These are phyloP conservation scores for Metarhizium album DNA, from an alignment of 2,329 filamentous ascomycete species.

Conservation along the genomic window DNA sequence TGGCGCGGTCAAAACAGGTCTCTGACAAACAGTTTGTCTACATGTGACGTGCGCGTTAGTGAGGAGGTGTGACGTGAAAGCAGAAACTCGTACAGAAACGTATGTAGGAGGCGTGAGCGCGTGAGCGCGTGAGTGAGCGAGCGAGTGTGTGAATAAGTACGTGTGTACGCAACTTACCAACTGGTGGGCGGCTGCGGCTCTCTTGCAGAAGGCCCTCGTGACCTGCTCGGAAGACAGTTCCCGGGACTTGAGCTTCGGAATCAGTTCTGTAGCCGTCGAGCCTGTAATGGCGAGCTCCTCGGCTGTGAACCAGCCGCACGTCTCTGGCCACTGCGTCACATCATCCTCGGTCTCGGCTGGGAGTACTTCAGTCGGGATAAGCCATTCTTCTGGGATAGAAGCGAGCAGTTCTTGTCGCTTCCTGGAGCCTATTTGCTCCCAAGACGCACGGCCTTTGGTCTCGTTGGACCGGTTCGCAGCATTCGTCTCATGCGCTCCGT, in stretches of 20 bases:
- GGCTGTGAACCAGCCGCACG: slow-evolving; percentile 47
- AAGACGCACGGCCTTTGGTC: slow-evolving; percentile 12
- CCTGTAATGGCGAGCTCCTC: slow-evolving; percentile 37
- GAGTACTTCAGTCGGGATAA: slow-evolving; percentile 39
- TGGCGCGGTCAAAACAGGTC: slow-evolving; percentile 42
- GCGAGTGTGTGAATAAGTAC: background rate
- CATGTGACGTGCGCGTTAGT: background rate
- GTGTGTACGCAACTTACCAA: slow-evolving; percentile 24
- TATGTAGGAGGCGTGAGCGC: too few relatives aligned
- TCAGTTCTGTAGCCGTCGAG: slow-evolving; percentile 29
- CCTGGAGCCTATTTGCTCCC: slow-evolving; percentile 31
- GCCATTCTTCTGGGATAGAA: slow-evolving; percentile 48
- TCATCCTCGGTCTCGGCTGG: slow-evolving; percentile 43
- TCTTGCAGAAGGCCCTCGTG: slow-evolving; percentile 41
- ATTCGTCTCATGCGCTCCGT: too few relatives aligned
- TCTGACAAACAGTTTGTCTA: slow-evolving; percentile 41
- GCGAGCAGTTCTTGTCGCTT: slow-evolving; percentile 31
- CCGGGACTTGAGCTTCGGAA: slow-evolving; percentile 24
- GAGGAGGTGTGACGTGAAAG: too few relatives aligned
- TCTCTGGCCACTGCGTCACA: slow-evolving; percentile 43
- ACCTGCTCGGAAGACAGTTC: slow-evolving; percentile 29
- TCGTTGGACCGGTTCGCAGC: too few relatives aligned
- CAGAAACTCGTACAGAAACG: too few relatives aligned
- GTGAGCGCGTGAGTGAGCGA: too few relatives aligned
- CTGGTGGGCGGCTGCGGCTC: slow-evolving; percentile 46